These are phyloP conservation scores for Skeletonema marinoi DNA, from an alignment of 108 stramenopile species.

Conservation along the genomic window DNA sequence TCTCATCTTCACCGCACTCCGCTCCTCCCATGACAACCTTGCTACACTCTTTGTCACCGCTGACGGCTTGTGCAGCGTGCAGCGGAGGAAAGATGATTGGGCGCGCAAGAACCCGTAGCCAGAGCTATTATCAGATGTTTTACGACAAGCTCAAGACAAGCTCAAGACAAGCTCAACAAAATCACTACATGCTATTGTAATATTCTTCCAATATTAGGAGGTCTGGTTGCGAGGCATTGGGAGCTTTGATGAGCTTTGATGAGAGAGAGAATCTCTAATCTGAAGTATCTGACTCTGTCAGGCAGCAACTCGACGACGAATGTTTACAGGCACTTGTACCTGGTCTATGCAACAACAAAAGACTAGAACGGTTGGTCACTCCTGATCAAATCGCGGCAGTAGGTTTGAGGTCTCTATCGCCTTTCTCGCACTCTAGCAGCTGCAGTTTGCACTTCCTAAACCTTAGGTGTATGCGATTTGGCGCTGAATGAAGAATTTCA, in stretches of 20 bases:
- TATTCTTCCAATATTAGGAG: not conserved
- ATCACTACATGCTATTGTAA: too few species aligned
- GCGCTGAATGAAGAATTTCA: too few species aligned
- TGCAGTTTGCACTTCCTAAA: not conserved
- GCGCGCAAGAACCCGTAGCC: too few species aligned
- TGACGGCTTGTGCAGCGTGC: too few species aligned
- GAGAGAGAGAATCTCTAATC: not conserved
- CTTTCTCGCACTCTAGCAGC: not conserved
- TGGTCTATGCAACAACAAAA: not conserved
- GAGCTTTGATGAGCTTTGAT: too few species aligned
- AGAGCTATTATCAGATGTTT: too few species aligned
- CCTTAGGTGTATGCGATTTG: not conserved
- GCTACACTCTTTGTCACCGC: too few species aligned
- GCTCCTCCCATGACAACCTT: too few species aligned
- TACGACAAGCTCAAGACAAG: too few species aligned
- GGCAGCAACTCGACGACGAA: slow-evolving; percentile 27
- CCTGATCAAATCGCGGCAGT: not conserved
- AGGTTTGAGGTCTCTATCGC: not conserved
- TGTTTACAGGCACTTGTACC: slow-evolving; percentile 21
- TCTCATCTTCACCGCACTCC: too few species aligned
- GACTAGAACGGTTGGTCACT: not conserved
- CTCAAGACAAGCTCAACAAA: too few species aligned
- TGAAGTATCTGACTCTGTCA: slow-evolving; percentile 28
- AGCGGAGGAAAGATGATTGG: too few species aligned
- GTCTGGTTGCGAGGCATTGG: not conserved